Base-by-base conservation (phyloP, 2,329 filamentous ascomycete species). In the Scleromitrula shiraiana region DNA sequence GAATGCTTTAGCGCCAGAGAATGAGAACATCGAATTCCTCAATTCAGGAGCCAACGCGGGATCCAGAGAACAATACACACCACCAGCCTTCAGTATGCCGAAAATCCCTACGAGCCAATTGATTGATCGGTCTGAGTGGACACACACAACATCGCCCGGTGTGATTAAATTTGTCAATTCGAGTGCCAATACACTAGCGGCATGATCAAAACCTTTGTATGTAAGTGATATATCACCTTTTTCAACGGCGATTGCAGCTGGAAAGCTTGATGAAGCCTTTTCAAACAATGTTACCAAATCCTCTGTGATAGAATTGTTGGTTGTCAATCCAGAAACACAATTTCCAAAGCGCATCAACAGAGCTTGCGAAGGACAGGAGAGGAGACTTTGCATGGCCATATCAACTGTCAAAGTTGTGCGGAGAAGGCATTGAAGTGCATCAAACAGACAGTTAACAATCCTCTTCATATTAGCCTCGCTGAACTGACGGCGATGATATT, bases 41-140 rank as follows among this genome's bases (percentile, higher is more conserved):
- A 59, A 44, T 12, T 51, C 41, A 5, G 44, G 24, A 1, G 63
- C 64, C 4, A 62, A 42, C 2, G 37, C 41, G 5, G 35, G 35
- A 46, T 64, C 63, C 2, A 66, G 37, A 2, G 66, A 53, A 38
- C 59, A 65, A 52, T 66, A 70, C 0, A 59, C 54, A 3, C 46
- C 57, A 12, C 64, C 64, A 3, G 61, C 56, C 33, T 65, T 64
- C 4, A 68, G 55, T 5, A 67, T 54, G 6, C 52, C 64, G 23
- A 58, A 66, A 2, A 68, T 62, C 7, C 61, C 61, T 2, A 65
- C 49, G 15, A 69, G 55, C 67, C 66, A 69, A 4, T 70, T 67
- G 51, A 73, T 64, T 35, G 72, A 65, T 68, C 70, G 72, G 51
- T 74, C 70, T 0, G 72, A 63, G 17, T 63, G 61, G 3, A 73